These are phyloP conservation scores for Lactarius quietus DNA, from an alignment of 768 basidiomycete species.

Conservation along the genomic window DNA sequence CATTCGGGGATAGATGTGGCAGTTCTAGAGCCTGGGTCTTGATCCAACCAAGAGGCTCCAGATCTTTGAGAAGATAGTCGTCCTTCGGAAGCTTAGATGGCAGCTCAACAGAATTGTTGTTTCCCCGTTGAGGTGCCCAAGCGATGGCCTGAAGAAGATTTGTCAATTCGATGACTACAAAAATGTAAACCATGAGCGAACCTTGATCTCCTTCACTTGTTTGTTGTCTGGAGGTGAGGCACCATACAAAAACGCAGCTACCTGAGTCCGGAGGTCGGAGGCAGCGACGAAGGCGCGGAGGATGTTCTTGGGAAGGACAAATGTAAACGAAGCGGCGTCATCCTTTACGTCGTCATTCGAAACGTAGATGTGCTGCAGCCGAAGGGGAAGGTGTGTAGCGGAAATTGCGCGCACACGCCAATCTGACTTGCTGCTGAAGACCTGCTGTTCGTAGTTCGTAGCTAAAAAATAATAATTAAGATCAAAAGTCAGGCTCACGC, in stretches of 20 bases:
- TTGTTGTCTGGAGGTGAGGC: slow-evolving; percentile 92
- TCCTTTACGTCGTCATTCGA: slow-evolving; percentile 99
- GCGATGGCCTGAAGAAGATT: slow-evolving; percentile 58
- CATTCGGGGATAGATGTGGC: slow-evolving; percentile 86
- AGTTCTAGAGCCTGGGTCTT: slow-evolving; percentile 96
- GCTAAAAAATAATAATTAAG: slow-evolving; percentile 43
- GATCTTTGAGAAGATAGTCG: slow-evolving; percentile 90
- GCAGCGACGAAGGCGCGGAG: slow-evolving; percentile 90
- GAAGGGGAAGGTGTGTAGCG: slow-evolving; percentile 91
- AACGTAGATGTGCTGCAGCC: slow-evolving; percentile 97
- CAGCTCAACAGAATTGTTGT: slow-evolving; percentile 91
- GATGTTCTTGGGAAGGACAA: slow-evolving; percentile 96
- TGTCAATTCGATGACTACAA: slow-evolving; percentile 1
- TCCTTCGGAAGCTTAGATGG: slow-evolving; percentile 89
- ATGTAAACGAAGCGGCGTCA: slow-evolving; percentile 91
- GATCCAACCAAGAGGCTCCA: slow-evolving; percentile 94
- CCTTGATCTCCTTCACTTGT: slow-evolving; percentile 98
- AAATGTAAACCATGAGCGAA: slow-evolving; percentile 26
- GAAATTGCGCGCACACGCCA: slow-evolving; percentile 99
- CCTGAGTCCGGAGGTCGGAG: slow-evolving; percentile 93
- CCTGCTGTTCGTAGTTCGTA: slow-evolving; percentile 96
- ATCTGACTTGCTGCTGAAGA: slow-evolving; percentile 99
- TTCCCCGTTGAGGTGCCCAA: slow-evolving; percentile 98
- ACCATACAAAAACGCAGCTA: slow-evolving; percentile 92
- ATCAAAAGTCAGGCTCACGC: neutral